Evolutionary conservation across 768 basidiomycete species (phyloP).

Genomic region (Boletus vinaceobasis): DNA sequence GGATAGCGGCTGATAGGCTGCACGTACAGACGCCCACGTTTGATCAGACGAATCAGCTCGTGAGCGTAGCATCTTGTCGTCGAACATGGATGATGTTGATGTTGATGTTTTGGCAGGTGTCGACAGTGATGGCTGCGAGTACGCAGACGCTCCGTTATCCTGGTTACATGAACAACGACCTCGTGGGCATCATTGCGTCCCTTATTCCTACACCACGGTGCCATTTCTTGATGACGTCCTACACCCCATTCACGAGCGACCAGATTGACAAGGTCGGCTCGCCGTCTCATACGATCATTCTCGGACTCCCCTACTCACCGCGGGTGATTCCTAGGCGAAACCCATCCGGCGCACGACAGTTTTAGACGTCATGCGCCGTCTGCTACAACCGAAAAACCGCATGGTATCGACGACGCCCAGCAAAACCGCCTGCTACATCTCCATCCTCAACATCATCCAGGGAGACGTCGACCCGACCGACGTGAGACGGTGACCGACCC

Average conservation of each 20-base stretch:
- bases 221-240: constrained; percentile 98
- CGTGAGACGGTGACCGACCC: constrained; percentile 39
- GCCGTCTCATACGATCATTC: neutral
- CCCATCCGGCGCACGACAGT: constrained; percentile 95
- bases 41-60: constrained; percentile 90
- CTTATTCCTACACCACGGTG: constrained; percentile 96
- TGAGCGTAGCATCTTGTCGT: constrained; percentile 31
- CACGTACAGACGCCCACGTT: constrained; percentile 86
- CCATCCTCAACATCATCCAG: constrained; percentile 96
- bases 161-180: constrained; percentile 99
- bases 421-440: constrained; percentile 94
- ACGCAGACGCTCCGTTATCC: constrained; percentile 97
- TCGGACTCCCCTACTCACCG: neutral
- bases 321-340: constrained; percentile 61
- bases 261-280: constrained; percentile 84
- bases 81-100: neutral
- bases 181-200: constrained; percentile 94
- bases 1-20: constrained; percentile 90
- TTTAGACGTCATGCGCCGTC: constrained; percentile 95
- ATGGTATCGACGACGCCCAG: constrained; percentile 95
- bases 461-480: constrained; percentile 98
- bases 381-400: constrained; percentile 96
- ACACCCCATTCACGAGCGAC: constrained; percentile 97
- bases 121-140: constrained; percentile 97
- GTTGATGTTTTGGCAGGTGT: constrained; percentile 53